These are phyloP conservation scores for Solanum dulcamara DNA, from an alignment of 257 asterid species.

Conservation along the genomic window DNA sequence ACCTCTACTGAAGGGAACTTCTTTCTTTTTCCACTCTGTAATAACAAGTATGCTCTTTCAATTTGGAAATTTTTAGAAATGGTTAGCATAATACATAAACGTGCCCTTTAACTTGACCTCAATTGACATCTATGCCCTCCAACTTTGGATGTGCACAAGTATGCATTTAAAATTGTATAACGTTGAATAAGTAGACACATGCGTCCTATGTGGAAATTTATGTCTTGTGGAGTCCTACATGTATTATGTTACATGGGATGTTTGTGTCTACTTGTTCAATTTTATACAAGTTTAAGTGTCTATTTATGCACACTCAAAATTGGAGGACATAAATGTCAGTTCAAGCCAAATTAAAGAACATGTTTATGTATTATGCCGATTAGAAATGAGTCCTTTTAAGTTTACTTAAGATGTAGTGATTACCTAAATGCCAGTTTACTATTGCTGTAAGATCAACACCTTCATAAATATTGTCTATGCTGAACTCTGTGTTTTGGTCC, in stretches of 20 bases:
- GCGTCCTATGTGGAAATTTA: fast-evolving
- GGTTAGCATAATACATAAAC: too few relatives aligned
- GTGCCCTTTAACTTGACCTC: fast-evolving
- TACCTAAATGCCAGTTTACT: conserved; percentile 77
- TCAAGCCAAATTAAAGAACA: too few relatives aligned
- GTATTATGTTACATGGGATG: too few relatives aligned
- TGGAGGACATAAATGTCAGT: not conserved
- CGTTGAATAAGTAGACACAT: not conserved
- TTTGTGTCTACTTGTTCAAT: too few relatives aligned
- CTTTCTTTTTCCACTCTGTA: conserved; percentile 68
- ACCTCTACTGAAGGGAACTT: conserved; percentile 65
- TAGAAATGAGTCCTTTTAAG: not conserved
- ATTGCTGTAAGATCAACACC: conserved; percentile 37
- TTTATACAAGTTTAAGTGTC: not conserved
- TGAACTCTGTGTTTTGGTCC: conserved; percentile 55
- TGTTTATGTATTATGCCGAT: too few relatives aligned
- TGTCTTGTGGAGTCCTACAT: not conserved
- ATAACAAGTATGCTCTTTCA: not conserved
- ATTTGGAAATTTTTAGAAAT: not conserved
- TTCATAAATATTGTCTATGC: conserved; percentile 36
- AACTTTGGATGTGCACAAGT: too few relatives aligned
- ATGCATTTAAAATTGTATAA: not conserved
- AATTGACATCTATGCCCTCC: fast-evolving
- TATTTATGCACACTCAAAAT: too few relatives aligned
- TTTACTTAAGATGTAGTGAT: not conserved